These are phyloP conservation scores for Pinus albicaulis DNA, from an alignment of 75 land plant genomes.

Conservation along the genomic window DNA sequence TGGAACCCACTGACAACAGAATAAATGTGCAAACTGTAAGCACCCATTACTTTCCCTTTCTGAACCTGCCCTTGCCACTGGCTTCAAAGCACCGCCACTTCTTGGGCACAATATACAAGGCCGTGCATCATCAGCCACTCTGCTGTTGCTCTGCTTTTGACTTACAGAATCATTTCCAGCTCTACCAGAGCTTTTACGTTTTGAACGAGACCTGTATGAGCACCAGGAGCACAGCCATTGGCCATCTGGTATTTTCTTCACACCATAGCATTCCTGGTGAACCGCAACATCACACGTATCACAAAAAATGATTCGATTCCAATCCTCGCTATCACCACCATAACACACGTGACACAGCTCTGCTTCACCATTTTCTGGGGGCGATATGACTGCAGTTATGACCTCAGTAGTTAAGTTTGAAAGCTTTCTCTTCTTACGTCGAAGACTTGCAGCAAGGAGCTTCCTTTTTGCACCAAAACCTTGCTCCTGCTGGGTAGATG, in stretches of 20 bases:
- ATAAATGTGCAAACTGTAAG: conserved; percentile 69
- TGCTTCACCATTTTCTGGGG: conserved; percentile 32
- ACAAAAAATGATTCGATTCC: conserved; percentile 62
- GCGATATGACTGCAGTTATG: conserved; percentile 44
- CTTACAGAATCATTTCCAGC: background rate
- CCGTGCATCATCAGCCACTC: conserved; percentile 6
- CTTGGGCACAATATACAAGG: conserved; percentile 80
- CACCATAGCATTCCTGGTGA: conserved; percentile 90
- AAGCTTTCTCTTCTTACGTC: conserved; percentile 76
- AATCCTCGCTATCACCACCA: conserved; percentile 35
- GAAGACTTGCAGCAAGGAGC: conserved; percentile 58
- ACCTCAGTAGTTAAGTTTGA: conserved; percentile 56
- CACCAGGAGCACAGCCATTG: conserved; percentile 90
- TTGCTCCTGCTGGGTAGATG: conserved; percentile 2
- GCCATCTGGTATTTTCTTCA: conserved; percentile 38
- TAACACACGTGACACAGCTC: conserved; percentile 55
- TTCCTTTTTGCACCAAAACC: conserved; percentile 40
- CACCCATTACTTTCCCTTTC: conserved; percentile 3
- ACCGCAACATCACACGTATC: conserved; percentile 70
- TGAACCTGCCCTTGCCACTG: conserved; percentile 14
- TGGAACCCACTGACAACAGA: conserved; percentile 83
- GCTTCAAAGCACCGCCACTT: conserved; percentile 80
- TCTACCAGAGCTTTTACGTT: background rate
- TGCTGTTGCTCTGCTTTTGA: conserved; percentile 2
- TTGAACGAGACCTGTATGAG: conserved; percentile 11